These are phyloP conservation scores for Lycium ferocissimum DNA, from an alignment of 257 asterid genomes.

Conservation along the genomic window DNA sequence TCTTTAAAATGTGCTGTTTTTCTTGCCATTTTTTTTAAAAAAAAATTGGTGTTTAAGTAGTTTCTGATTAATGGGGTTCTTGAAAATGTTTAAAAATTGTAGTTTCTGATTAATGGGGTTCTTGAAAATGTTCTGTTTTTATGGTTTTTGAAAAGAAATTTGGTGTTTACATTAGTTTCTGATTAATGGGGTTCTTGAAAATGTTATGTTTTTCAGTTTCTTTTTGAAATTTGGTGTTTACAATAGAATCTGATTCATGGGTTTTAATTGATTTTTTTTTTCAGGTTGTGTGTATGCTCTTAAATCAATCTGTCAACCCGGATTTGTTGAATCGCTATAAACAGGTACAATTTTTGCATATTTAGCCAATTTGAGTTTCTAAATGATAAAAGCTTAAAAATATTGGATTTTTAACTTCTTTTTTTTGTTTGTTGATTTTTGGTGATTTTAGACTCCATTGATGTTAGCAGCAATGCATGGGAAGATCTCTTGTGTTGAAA, in stretches of 20 bases:
- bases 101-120: too few relatives aligned
- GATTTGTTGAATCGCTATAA: conserved; percentile 84
- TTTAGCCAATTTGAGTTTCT: neutral
- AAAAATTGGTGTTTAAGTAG: neutral
- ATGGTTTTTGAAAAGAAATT: too few relatives aligned
- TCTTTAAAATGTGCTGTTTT: conserved; percentile 12
- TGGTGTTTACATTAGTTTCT: too few relatives aligned
- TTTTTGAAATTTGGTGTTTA: neutral
- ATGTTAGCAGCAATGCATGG: conserved; percentile 99
- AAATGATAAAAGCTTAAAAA: too few relatives aligned
- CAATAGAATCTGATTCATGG: conserved; percentile 27
- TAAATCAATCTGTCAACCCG: conserved; percentile 78
- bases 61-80: conserved; percentile 36
- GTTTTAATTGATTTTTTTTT: conserved; percentile 35
- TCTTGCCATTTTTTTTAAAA: neutral
- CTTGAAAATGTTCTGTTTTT: too few relatives aligned
- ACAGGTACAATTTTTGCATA: conserved; percentile 56
- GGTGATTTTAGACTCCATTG: conserved; percentile 79
- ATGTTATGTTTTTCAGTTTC: neutral
- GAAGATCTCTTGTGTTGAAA: conserved; percentile 78
- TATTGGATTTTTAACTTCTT: neutral
- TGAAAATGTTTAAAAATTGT: too few relatives aligned
- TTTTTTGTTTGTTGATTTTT: conserved; percentile 35
- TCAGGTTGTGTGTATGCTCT: conserved; percentile 77
- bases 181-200: conserved; percentile 26